Conservation (phyloP, 164 flowering plant genomes). For the Nymphaea thermarum region DNA sequence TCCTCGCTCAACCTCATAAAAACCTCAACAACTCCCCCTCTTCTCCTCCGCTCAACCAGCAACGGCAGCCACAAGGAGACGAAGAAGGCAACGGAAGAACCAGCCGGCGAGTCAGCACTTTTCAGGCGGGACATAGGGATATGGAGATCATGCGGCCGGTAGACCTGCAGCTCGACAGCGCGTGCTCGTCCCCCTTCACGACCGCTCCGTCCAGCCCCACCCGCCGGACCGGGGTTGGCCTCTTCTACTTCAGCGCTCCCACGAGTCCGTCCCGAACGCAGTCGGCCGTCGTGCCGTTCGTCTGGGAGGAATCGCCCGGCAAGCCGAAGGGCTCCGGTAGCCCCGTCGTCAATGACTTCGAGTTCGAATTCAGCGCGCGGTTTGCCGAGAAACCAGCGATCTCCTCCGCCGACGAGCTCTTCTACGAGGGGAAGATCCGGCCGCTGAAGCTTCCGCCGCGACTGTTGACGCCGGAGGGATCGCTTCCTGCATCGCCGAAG, state of each 20-base stretch:
- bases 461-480: constrained; percentile 28
- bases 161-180: constrained; percentile 13
- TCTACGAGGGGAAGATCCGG: constrained; percentile 9
- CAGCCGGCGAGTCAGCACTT: too few species aligned
- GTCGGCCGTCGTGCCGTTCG: constrained; percentile 20
- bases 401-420: constrained; percentile 1
- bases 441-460: constrained; percentile 1
- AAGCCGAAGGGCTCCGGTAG: constrained; percentile 20
- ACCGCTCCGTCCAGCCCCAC: constrained; percentile 29
- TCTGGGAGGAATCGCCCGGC: constrained; percentile 42
- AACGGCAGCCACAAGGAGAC: too few species aligned
- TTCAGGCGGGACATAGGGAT: background rate
- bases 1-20: too few species aligned
- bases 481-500: constrained; percentile 16
- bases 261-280: constrained; percentile 14
- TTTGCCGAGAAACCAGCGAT: background rate
- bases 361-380: constrained; percentile 1
- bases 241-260: constrained; percentile 31
- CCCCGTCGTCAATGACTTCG: background rate
- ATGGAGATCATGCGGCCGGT: background rate
- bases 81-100: too few species aligned
- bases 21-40: too few species aligned
- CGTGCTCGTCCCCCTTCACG: constrained; percentile 19
- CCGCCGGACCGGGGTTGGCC: constrained; percentile 11
- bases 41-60: too few species aligned